Base-by-base conservation (phyloP, 441 rosid species). In the Croton laevigatus region DNA sequence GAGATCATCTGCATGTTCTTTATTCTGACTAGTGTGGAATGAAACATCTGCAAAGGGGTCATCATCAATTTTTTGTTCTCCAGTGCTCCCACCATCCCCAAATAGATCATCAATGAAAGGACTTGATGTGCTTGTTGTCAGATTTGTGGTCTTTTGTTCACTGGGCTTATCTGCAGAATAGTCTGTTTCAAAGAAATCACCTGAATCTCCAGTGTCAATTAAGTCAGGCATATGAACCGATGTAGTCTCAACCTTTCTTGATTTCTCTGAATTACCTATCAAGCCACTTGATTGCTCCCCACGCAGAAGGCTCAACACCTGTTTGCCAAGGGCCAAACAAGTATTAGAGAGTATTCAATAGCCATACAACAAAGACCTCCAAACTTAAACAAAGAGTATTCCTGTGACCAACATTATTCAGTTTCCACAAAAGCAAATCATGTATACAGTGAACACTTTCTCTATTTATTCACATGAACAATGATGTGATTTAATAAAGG, bases 1-100 rank as follows among this genome's bases (percentile, higher is more conserved):
- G 57, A 94, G 81, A 78, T 89, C 97, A 77, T 88, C 94, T 42
- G 61, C 68, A 42, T 37, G 85, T 62, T 81, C 94, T 78, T 72
- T 81, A 73, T 66, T 82, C 75, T 82, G 89, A 66, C 63, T 78
- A 16, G 88, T 65, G 77, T 85, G 93, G 80, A 94, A 94, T 59
- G 93, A 89, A 62, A 94, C 98, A 73, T 84, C 98, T 68, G 91
- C 90, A 81, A 95, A 92, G 52, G 97, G 97, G 59, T 92, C 97
- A 45, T 88, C 95, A 42, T 84, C 87, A 70, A 68, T 81, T 76
- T 85, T 81, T 70, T 72, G 79, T 60, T 88, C 83, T 7, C 71
- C 75, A 67, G 69, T 70, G 76, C 79, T 83, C 69, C 66, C 64
- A 40, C 78, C 73, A 69, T 87, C 95, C 73, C 97, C 97, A 74